Percentiles rank a stretch among this genome's conserved stretches.
Evolutionary conservation across 75 land plant species (phyloP).

Genomic region (Larix kaempferi): DNA sequence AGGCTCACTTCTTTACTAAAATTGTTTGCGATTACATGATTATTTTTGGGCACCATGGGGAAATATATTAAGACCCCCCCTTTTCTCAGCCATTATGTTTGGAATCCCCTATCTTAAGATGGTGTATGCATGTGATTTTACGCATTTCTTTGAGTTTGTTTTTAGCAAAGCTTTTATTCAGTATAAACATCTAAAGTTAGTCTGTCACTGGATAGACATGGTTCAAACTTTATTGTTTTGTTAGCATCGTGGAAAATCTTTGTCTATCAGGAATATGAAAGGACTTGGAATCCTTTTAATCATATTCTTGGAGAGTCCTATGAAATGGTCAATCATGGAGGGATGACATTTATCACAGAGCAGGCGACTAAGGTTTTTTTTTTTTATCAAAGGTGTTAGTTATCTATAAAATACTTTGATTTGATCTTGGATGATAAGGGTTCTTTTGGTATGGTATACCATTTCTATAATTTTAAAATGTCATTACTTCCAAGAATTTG

Average conservation of each 20-base stretch:
- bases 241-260: slow-evolving; percentile 94
- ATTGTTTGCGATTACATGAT: background rate
- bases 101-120: slow-evolving; percentile 83
- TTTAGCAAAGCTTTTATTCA: background rate
- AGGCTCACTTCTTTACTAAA: background rate
- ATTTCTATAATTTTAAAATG: background rate
- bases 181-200: background rate
- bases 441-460: background rate
- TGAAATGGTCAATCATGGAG: slow-evolving; percentile 93
- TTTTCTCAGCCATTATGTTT: background rate
- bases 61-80: background rate
- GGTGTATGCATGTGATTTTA: slow-evolving; percentile 82
- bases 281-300: slow-evolving; percentile 99
- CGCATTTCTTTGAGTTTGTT: background rate
- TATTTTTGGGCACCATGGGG: too few species aligned
- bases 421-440: background rate
- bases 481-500: background rate
- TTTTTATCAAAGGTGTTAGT: background rate
- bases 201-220: background rate
- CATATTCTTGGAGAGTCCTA: slow-evolving; percentile 97
- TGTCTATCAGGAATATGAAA: slow-evolving; percentile 80
- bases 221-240: background rate
- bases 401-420: background rate
- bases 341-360: slow-evolving; percentile 85
- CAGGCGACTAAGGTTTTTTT: slow-evolving; percentile 73